Evolutionary conservation across 352 stramenopile species (phyloP).

Genomic region (Lagenidium giganteum): DNA sequence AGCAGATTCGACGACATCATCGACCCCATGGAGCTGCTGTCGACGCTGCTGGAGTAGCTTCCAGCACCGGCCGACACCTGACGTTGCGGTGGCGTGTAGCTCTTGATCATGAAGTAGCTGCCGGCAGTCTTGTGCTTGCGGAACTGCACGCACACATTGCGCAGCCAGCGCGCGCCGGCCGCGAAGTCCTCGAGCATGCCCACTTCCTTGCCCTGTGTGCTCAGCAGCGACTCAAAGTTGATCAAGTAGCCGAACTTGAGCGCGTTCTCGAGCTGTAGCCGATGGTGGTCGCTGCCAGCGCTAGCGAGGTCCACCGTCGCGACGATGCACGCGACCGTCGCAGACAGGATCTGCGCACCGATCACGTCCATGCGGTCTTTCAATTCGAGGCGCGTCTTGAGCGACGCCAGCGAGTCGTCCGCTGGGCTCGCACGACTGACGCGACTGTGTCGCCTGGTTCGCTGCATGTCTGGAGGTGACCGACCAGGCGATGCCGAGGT

Average conservation of each 20-base stretch:
- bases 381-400: slow-evolving; percentile 64
- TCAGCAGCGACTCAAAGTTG: slow-evolving; percentile 83
- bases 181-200: slow-evolving; percentile 93
- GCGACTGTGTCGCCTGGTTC: too few relatives aligned
- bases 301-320: slow-evolving; percentile 61
- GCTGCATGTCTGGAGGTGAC: neutral
- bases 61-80: slow-evolving; percentile 10
- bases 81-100: slow-evolving; percentile 34
- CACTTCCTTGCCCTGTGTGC: slow-evolving; percentile 92
- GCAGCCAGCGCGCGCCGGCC: slow-evolving; percentile 75
- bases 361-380: slow-evolving; percentile 71
- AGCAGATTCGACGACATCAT: slow-evolving; percentile 25
- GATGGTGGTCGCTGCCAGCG: slow-evolving; percentile 49
- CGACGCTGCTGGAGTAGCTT: slow-evolving; percentile 7
- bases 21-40: slow-evolving; percentile 7
- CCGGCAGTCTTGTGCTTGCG: slow-evolving; percentile 34
- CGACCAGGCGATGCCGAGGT: slow-evolving; percentile 15
- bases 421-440: slow-evolving; percentile 4
- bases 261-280: slow-evolving; percentile 48
- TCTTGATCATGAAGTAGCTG: slow-evolving; percentile 56
- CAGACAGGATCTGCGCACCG: slow-evolving; percentile 69
- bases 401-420: slow-evolving; percentile 41
- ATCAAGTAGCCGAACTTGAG: slow-evolving; percentile 59
- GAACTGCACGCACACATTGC: slow-evolving; percentile 75
- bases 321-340: slow-evolving; percentile 57